phyloP scores from a whole-genome alignment of 345 rosid species.

The Leavenworthia alabamica region DNA sequence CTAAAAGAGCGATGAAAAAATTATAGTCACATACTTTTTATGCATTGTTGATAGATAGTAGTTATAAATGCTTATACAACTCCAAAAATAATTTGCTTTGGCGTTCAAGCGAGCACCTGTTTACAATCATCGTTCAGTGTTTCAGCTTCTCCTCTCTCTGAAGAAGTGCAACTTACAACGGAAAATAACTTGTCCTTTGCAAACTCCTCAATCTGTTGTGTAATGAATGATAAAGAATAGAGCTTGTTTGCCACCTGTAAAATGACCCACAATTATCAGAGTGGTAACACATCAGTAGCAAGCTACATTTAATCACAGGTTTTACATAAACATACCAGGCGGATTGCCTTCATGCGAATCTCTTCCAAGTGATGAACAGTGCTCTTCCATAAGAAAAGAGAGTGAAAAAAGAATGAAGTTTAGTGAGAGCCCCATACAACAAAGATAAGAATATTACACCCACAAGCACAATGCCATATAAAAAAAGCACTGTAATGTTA shows the following conservation, averaged over 20 bases:
- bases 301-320: slow-evolving; percentile 1
- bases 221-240: slow-evolving; percentile 62
- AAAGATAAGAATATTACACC: not conserved
- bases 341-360: slow-evolving; percentile 97
- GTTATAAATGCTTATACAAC: slow-evolving; percentile 4
- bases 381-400: slow-evolving; percentile 47
- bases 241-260: slow-evolving; percentile 92
- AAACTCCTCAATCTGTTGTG: slow-evolving; percentile 85
- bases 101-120: slow-evolving; percentile 44
- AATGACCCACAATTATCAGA: slow-evolving; percentile 11
- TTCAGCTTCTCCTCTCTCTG: slow-evolving; percentile 41
- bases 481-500: not conserved
- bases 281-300: not conserved
- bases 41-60: not conserved
- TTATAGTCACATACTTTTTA: slow-evolving; percentile 1
- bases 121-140: slow-evolving; percentile 35
- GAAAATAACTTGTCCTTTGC: slow-evolving; percentile 65
- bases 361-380: slow-evolving; percentile 91
- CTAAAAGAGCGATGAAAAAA: not conserved
- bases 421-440: slow-evolving; percentile 1
- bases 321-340: slow-evolving; percentile 54
- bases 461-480: slow-evolving; percentile 9
- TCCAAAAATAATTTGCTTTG: not conserved
- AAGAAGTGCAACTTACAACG: slow-evolving; percentile 35
- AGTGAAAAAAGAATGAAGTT: slow-evolving; percentile 1